Conservation (phyloP, 179 eudicot genomes). For the Drosera spatulata region DNA sequence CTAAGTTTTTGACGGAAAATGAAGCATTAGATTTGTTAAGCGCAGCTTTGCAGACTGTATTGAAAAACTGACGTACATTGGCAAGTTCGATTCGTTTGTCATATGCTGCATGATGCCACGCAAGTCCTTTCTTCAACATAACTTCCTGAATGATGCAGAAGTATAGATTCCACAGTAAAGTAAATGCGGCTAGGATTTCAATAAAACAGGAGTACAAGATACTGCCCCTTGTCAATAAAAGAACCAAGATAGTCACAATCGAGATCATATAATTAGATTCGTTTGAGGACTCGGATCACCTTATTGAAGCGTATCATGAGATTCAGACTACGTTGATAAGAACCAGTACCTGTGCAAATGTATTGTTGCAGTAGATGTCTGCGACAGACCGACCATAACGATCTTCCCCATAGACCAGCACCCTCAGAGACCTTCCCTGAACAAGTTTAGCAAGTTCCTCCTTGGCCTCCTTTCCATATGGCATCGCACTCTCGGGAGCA, state of each 20-base stretch:
- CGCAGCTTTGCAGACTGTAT: not conserved
- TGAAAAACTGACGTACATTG: slow-evolving; percentile 27
- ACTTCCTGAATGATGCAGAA: slow-evolving; percentile 38
- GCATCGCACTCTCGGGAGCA: slow-evolving; percentile 94
- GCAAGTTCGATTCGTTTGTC: slow-evolving; percentile 68
- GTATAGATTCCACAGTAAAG: too few species aligned
- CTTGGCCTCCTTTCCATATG: slow-evolving; percentile 81
- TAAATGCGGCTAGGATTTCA: too few species aligned
- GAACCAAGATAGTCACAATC: too few species aligned
- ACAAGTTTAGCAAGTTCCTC: slow-evolving; percentile 63
- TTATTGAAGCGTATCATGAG: too few species aligned
- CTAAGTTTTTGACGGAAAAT: slow-evolving; percentile 33
- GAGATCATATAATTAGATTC: too few species aligned
- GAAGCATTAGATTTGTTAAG: too few species aligned
- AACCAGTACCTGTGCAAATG: slow-evolving; percentile 90
- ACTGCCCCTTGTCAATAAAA: too few species aligned
- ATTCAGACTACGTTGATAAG: too few species aligned
- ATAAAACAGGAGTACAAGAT: too few species aligned
- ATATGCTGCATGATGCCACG: slow-evolving; percentile 90
- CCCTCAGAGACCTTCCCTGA: slow-evolving; percentile 46
- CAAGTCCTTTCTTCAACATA: slow-evolving; percentile 92
- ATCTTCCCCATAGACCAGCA: slow-evolving; percentile 60
- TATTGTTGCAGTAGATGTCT: slow-evolving; percentile 81
- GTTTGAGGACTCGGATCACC: too few species aligned
- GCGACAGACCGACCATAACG: slow-evolving; percentile 76